These are phyloP conservation scores for Uromyces viciae-fabae DNA, from an alignment of 1,284 basidiomycete genomes.

Conservation along the genomic window DNA sequence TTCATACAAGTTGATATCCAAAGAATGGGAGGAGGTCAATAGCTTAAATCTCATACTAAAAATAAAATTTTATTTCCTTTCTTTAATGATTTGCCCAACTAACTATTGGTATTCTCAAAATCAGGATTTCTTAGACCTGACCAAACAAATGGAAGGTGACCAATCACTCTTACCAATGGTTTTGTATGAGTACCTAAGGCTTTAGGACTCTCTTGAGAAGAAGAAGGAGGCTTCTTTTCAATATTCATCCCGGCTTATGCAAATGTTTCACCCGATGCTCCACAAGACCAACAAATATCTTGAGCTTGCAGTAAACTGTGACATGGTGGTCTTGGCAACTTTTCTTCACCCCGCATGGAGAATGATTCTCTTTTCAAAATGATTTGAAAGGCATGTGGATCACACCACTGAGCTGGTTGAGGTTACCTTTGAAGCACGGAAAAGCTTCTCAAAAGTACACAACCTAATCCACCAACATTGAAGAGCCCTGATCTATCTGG, in stretches of 20 bases:
- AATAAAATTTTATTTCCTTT: not conserved
- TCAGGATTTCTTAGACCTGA: not conserved
- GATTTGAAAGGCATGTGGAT: not conserved
- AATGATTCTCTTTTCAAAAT: not conserved
- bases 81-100: not conserved
- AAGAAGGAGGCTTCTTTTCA: not conserved
- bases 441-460: not conserved
- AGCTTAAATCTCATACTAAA: not conserved
- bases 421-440: not conserved
- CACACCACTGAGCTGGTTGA: not conserved
- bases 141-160: slow-evolving; percentile 1
- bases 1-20: not conserved
- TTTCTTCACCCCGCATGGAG: slow-evolving; percentile 2
- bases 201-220: not conserved
- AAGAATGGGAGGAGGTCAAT: slow-evolving; percentile 11
- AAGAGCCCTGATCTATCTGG: not conserved
- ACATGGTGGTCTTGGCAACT: not conserved
- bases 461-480: not conserved
- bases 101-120: not conserved
- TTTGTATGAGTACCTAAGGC: not conserved
- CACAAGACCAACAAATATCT: not conserved
- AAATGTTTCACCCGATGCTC: not conserved
- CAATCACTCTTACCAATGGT: not conserved
- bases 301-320: not conserved
- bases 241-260: not conserved